Evolutionary conservation across 805 yeast species (phyloP).

Genomic region (Pichia manshurica): DNA sequence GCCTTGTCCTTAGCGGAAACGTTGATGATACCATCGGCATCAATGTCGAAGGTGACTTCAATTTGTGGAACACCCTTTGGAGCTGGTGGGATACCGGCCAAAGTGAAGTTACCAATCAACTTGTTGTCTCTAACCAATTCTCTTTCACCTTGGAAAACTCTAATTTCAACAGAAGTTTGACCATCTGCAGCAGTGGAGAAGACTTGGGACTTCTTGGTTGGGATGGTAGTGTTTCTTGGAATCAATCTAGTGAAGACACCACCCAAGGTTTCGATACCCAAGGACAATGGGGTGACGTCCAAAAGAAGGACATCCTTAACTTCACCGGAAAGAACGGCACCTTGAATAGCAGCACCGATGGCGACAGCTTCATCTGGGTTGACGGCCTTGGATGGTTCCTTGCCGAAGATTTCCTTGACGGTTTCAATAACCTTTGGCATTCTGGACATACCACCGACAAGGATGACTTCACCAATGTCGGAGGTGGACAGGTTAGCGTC

Average conservation of each 20-base stretch:
- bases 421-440: conserved; percentile 73
- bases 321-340: conserved; percentile 79
- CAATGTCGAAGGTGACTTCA: conserved; percentile 93
- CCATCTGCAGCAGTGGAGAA: conserved; percentile 96
- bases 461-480: conserved; percentile 66
- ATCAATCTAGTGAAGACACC: conserved; percentile 93
- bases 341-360: conserved; percentile 85
- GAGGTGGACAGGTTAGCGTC: conserved; percentile 65
- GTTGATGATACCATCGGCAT: conserved; percentile 87
- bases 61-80: conserved; percentile 94
- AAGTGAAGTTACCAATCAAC: conserved; percentile 93
- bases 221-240: conserved; percentile 92
- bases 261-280: conserved; percentile 97
- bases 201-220: conserved; percentile 93
- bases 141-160: conserved; percentile 99
- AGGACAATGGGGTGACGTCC: conserved; percentile 81
- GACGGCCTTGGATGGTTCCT: conserved; percentile 63
- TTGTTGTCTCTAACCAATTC: conserved; percentile 97
- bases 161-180: conserved; percentile 93
- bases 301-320: conserved; percentile 69
- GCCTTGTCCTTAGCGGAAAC: conserved; percentile 78
- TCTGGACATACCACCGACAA: conserved; percentile 88
- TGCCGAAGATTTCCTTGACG: conserved; percentile 54
- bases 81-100: conserved; percentile 92
- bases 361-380: conserved; percentile 96